A percentile compares a stretch with the other conserved stretches of the same genome.
Evolutionary conservation across 164 flowering plant genomes (phyloP).

Genomic region (Kalanchoe fedtschenkoi): DNA sequence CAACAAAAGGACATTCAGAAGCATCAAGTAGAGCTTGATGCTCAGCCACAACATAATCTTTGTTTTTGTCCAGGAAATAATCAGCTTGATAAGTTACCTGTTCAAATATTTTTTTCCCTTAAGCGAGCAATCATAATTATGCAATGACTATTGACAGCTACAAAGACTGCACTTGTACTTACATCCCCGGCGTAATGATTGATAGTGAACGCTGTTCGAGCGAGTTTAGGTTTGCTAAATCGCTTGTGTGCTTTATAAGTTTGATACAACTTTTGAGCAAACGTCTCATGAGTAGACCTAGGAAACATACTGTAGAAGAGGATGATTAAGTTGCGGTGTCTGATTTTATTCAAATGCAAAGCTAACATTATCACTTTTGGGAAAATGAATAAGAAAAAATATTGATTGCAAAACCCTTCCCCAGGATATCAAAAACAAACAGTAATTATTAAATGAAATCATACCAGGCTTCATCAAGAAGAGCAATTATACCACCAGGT

Average conservation of each 20-base stretch:
- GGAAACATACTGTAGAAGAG: slow-evolving; percentile 86
- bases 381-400: not conserved
- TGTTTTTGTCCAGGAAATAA: slow-evolving; percentile 82
- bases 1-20: slow-evolving; percentile 76
- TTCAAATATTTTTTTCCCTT: not conserved
- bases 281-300: slow-evolving; percentile 96
- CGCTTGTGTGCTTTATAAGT: slow-evolving; percentile 78
- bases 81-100: slow-evolving; percentile 82
- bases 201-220: slow-evolving; percentile 84
- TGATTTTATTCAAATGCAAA: not conserved
- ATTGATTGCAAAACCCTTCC: not conserved
- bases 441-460: slow-evolving; percentile 8
- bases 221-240: slow-evolving; percentile 90
- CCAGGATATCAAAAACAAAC: not conserved
- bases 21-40: slow-evolving; percentile 78
- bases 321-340: not conserved
- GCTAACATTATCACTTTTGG: not conserved
- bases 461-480: slow-evolving; percentile 98
- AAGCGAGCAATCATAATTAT: not conserved
- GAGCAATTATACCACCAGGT: slow-evolving; percentile 96
- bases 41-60: slow-evolving; percentile 97
- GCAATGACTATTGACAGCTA: not conserved
- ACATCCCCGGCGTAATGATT: slow-evolving; percentile 98
- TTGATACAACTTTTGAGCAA: slow-evolving; percentile 92
- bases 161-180: slow-evolving; percentile 4